Conservation (phyloP, 169 alveolate species). For the Plasmodium coatneyi region DNA sequence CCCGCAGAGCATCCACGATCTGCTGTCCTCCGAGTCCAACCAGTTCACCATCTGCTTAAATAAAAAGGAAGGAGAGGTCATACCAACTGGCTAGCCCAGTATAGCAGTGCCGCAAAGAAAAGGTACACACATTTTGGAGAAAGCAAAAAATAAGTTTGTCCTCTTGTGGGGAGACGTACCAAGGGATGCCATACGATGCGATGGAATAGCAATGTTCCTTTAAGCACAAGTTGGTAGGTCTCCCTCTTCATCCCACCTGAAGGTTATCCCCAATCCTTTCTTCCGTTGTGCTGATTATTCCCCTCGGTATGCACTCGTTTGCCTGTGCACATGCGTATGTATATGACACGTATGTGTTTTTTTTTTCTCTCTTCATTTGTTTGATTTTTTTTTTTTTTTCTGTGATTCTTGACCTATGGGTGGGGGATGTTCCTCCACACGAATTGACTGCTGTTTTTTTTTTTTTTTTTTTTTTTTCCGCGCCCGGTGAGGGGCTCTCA, state of each 20-base stretch:
- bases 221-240: background rate
- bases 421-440: background rate
- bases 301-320: background rate
- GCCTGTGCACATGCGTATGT: background rate
- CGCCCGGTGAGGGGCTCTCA: background rate
- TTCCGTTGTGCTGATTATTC: background rate
- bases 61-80: background rate
- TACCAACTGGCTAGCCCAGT: background rate
- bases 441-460: background rate
- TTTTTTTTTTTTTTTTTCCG: background rate
- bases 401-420: background rate
- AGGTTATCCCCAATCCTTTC: background rate
- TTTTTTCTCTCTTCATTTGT: background rate
- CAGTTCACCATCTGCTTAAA: constrained; percentile 5
- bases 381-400: background rate
- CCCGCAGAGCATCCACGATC: constrained; percentile 29
- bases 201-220: background rate
- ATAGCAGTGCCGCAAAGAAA: background rate
- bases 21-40: background rate
- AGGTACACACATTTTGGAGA: background rate
- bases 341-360: background rate
- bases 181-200: background rate
- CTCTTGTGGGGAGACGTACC: background rate
- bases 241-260: background rate
- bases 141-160: background rate